phyloP scores from a whole-genome alignment of 2,329 filamentous ascomycete genomes.

The Fusarium annulatum region DNA sequence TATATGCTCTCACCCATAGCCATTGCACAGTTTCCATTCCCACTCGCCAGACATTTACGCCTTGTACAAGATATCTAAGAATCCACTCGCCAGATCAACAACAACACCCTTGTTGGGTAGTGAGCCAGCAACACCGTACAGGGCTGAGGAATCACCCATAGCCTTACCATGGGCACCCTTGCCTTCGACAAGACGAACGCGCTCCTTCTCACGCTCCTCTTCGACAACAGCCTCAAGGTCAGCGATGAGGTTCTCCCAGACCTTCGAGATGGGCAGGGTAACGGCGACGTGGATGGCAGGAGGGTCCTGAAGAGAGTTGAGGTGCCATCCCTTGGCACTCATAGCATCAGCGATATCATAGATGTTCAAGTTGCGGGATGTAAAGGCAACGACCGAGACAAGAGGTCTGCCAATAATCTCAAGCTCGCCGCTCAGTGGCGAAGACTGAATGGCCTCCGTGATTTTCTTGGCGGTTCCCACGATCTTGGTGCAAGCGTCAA shows the following conservation, averaged over 20 bases:
- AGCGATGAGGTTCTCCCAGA: conserved; percentile 79
- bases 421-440: conserved; percentile 78
- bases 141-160: conserved; percentile 82
- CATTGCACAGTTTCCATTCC: neutral
- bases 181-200: conserved; percentile 76
- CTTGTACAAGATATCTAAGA: conserved; percentile 94
- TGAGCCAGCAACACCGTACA: conserved; percentile 96
- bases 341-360: conserved; percentile 96
- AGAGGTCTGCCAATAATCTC: conserved; percentile 85
- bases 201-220: conserved; percentile 83
- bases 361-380: conserved; percentile 83
- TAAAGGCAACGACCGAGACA: conserved; percentile 91
- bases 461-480: conserved; percentile 89
- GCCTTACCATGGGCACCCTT: conserved; percentile 73
- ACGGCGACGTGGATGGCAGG: conserved; percentile 95
- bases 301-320: conserved; percentile 92
- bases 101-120: conserved; percentile 96
- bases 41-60: conserved; percentile 59
- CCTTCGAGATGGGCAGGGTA: conserved; percentile 84
- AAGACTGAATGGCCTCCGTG: conserved; percentile 75
- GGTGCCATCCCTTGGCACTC: conserved; percentile 87
- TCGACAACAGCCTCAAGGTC: conserved; percentile 77
- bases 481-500: conserved; percentile 87
- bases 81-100: conserved; percentile 87
- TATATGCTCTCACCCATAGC: conserved; percentile 7